Evolutionary conservation across 179 eudicot genomes (phyloP).

Genomic region (Drosera spatulata): DNA sequence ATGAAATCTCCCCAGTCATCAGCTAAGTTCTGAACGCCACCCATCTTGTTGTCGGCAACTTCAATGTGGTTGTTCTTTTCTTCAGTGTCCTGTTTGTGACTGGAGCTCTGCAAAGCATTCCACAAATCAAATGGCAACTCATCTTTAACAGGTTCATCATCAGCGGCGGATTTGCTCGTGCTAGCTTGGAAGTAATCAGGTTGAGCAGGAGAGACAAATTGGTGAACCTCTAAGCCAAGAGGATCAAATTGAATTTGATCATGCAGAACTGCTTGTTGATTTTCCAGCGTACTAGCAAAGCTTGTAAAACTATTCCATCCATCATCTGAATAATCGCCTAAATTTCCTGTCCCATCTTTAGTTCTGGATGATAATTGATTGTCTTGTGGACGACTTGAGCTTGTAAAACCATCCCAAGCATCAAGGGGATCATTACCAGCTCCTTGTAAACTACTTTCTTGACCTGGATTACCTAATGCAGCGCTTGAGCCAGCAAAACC

Average conservation of each 20-base stretch:
- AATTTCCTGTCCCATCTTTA: slow-evolving; percentile 1
- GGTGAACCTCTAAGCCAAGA: slow-evolving; percentile 12
- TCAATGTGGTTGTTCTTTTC: slow-evolving; percentile 3
- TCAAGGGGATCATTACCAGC: slow-evolving; percentile 17
- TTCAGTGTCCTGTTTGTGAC: slow-evolving; percentile 8
- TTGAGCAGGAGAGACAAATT: background rate
- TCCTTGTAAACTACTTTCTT: slow-evolving; percentile 2
- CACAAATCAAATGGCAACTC: slow-evolving; percentile 14
- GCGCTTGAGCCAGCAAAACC: slow-evolving; percentile 19
- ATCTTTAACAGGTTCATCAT: slow-evolving; percentile 6
- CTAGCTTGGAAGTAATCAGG: slow-evolving; percentile 6
- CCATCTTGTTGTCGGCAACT: slow-evolving; percentile 2
- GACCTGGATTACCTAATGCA: slow-evolving; percentile 8
- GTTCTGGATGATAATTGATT: slow-evolving; percentile 8
- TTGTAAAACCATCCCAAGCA: slow-evolving; percentile 24
- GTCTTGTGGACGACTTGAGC: slow-evolving; percentile 10
- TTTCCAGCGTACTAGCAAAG: slow-evolving; percentile 10
- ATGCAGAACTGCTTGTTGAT: background rate
- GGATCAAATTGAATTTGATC: slow-evolving; percentile 9
- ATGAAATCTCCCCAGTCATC: slow-evolving; percentile 9
- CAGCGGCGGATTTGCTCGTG: slow-evolving; percentile 7
- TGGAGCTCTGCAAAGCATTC: slow-evolving; percentile 20
- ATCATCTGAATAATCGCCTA: slow-evolving; percentile 17
- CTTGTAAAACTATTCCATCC: slow-evolving; percentile 41
- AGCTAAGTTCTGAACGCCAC: slow-evolving; percentile 4